Evolutionary conservation across 352 stramenopile genomes (phyloP), one percentile per base, ranked within the genome.

Genomic region (Globisporangium recalcitrans): DNA sequence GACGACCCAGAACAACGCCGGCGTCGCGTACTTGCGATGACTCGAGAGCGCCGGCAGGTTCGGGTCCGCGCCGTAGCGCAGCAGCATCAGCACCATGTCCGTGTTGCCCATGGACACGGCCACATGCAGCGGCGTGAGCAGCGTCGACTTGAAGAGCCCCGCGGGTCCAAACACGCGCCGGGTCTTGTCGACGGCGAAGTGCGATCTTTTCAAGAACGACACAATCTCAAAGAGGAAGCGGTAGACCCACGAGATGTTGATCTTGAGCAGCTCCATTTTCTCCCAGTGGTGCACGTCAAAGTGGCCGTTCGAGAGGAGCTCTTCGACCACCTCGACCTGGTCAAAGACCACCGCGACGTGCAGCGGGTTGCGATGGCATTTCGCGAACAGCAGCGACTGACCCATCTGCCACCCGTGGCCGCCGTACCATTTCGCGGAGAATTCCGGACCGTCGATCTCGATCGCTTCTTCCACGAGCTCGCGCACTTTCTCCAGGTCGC

Each of bases 281-380:
- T 94, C 85, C 5, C 81, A 52, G 34, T 83, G 68, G 26, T 90
- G 72, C 16, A 90, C 74, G 51, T 94, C 83, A 60, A 94, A 94
- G 51, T 73, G 63, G 1, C 67, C 72, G 40, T 79, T 73, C 22
- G 70, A 63, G 21, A 94, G 65, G 52, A 94, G 55, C 52, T 83
- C 75, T n/a, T 80, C 68, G 19, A 90, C 81, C 58, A 90, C 69
- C 19, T 87, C 75, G 0, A 77, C 59, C 27, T 89, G 80, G 58
- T 89, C 82, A 56, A 89, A 92, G 21, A 85, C 73, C 10, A 92
- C 69, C 0, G 85, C 85, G 4, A 90, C 80, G 22, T 94, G 85
- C 34, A 94, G 71, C 2, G 85, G 85, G 38, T 94, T 94, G 10
- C 78, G 80, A 27, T 83, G 80, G 36, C 72, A 81, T 36, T 56